Percentiles rank a stretch among this genome's conserved stretches.
Conservation (phyloP, 2,329 filamentous ascomycete species). For the Colletotrichum sp. region DNA sequence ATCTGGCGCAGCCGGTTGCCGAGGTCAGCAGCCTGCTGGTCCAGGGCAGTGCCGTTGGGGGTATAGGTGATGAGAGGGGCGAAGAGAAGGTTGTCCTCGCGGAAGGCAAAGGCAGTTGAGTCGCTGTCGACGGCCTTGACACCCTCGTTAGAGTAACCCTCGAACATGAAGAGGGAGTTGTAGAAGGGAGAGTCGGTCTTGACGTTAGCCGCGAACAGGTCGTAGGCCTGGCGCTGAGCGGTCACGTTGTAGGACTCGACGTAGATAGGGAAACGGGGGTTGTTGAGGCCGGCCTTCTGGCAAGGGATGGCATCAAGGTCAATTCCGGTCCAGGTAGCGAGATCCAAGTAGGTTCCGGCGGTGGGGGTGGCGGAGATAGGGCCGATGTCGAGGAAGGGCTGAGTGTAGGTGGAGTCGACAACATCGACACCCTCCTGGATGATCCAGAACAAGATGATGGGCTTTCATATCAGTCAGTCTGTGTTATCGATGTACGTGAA, state of each 20-base stretch:
- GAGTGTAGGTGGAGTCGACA: constrained; percentile 44
- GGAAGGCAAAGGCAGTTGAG: constrained; percentile 50
- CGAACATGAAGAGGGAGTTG: constrained; percentile 59
- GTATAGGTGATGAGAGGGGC: constrained; percentile 42
- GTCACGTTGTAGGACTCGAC: constrained; percentile 40
- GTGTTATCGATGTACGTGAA: not conserved
- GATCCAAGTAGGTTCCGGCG: constrained; percentile 48
- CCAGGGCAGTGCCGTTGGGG: constrained; percentile 33
- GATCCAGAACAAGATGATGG: constrained; percentile 45
- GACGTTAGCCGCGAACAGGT: constrained; percentile 34
- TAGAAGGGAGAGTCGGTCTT: constrained; percentile 21
- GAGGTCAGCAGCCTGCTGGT: constrained; percentile 35
- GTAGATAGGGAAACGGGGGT: constrained; percentile 50
- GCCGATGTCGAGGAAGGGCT: constrained; percentile 47
- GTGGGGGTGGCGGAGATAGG: constrained; percentile 36
- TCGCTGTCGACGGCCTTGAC: constrained; percentile 40
- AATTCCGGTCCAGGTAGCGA: constrained; percentile 49
- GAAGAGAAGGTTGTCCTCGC: constrained; percentile 47
- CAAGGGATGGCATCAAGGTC: constrained; percentile 39
- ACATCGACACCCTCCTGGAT: constrained; percentile 46
- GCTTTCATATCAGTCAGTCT: constrained; percentile 24
- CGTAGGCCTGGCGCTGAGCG: constrained; percentile 33
- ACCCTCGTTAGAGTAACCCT: constrained; percentile 55
- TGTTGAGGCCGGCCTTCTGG: constrained; percentile 43
- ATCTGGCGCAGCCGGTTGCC: constrained; percentile 43